Evolutionary conservation across 176 grass and related monocot genomes (phyloP), one percentile per base, ranked within the genome.

Genomic region (Lolium multiflorum): DNA sequence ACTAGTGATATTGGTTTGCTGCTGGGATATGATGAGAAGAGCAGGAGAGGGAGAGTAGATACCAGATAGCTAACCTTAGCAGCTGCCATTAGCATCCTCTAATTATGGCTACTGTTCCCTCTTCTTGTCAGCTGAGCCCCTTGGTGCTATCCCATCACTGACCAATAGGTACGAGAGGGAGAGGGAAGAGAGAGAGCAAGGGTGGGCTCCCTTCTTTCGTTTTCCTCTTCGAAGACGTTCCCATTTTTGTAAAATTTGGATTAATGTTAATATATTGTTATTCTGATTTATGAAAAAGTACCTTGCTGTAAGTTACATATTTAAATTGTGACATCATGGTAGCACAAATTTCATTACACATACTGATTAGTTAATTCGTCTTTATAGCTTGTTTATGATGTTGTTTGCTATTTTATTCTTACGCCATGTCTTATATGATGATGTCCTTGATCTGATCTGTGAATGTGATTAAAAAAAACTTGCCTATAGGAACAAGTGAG

Each of bases 401-500:
- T 39, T 39, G 38, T 43, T 43, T 3, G 41, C 1, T 43, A 6
- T 43, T 8, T 43, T 43, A 43, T 55, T 15, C 52, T 4, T 7
- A 18, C 7, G 52, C 16, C 52, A 18, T 17, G 15, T 17, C 16
- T 55, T 55, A 5, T 52, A 52, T 52, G 13, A 52, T 52, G 13
- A 51, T 14, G 50, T 52, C 50, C 50, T 52, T 35, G 31, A 35
- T 35, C 14, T 52, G 50, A 5, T 56, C 18, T 56, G 54, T 7
- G 52, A 55, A 55, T 11, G 5, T 55, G 15, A 2, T 56, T 56
- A 6, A 55, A 55, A 55, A 16, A 55, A 55, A 17, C 52, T 47
- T 67, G 41, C 25, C 80, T 84, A 69, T 14, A 98, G 97, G 97
- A 99, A 85, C 94, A 96, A 96, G 94, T 99, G 50, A 91, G 97